Evolutionary conservation across 768 basidiomycete species (phyloP).

Genomic region (Pholiota molesta): DNA sequence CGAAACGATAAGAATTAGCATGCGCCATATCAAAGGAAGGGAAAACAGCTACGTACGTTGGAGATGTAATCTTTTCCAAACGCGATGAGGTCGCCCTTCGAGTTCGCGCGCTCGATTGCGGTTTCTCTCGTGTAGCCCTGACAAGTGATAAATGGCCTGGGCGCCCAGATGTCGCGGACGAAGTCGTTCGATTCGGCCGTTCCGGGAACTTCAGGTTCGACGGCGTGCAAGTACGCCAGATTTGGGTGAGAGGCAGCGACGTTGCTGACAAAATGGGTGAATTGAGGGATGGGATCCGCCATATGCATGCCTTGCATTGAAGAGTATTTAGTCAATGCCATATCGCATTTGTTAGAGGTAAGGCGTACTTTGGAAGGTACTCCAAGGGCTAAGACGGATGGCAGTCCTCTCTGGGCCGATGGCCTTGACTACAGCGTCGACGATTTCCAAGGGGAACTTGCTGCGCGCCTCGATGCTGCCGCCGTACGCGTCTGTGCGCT

Average conservation of each 20-base stretch:
- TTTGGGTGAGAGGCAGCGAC: constrained; percentile 43
- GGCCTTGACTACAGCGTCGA: constrained; percentile 52
- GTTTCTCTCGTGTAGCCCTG: constrained; percentile 44
- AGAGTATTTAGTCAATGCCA: no score
- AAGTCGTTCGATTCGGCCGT: constrained; percentile 43
- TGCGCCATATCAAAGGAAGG: neutral
- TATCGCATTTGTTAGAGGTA: neutral
- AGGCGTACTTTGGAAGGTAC: constrained; percentile 34
- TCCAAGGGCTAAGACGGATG: constrained; percentile 64
- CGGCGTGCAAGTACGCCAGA: constrained; percentile 55
- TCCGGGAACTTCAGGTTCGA: constrained; percentile 37
- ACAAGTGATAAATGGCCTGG: constrained; percentile 40
- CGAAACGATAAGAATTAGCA: constrained; percentile 16
- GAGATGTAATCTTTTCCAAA: constrained; percentile 36
- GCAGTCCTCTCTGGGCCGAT: constrained; percentile 57
- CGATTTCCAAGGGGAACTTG: constrained; percentile 58
- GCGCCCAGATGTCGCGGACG: constrained; percentile 49
- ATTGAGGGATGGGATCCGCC: constrained; percentile 58
- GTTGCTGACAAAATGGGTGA: constrained; percentile 49
- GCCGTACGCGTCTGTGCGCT: constrained; percentile 68
- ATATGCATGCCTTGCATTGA: constrained; percentile 42
- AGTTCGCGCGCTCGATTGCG: constrained; percentile 40
- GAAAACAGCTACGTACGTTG: constrained; percentile 27
- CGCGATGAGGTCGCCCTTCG: constrained; percentile 32
- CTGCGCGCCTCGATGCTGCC: constrained; percentile 65